A percentile compares a stretch with the other conserved stretches of the same genome.
Conservation (phyloP, 805 yeast species). For the Pichia gijzeniarum region DNA sequence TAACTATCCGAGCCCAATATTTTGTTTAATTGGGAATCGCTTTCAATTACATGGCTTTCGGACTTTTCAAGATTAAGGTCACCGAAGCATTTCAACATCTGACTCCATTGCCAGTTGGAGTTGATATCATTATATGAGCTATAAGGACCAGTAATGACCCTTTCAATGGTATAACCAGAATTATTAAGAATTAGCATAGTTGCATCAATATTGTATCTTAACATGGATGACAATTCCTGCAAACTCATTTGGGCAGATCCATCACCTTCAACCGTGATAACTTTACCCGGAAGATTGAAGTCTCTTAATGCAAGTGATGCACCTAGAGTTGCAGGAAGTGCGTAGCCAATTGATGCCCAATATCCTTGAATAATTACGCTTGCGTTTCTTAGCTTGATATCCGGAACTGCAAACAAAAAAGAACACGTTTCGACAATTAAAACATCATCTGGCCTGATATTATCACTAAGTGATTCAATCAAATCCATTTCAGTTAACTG, state of each 20-base stretch:
- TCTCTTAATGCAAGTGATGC: slow-evolving; percentile 40
- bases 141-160: slow-evolving; percentile 43
- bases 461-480: slow-evolving; percentile 30
- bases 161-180: slow-evolving; percentile 47
- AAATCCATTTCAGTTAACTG: slow-evolving; percentile 32
- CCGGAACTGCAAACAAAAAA: slow-evolving; percentile 38
- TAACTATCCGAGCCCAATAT: slow-evolving; percentile 30
- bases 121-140: slow-evolving; percentile 46
- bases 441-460: slow-evolving; percentile 34
- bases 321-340: slow-evolving; percentile 47
- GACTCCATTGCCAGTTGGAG: slow-evolving; percentile 58
- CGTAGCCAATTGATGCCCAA: slow-evolving; percentile 48
- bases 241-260: slow-evolving; percentile 51
- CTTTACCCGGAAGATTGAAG: slow-evolving; percentile 32
- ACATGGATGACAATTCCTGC: slow-evolving; percentile 40
- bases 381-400: slow-evolving; percentile 32
- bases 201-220: slow-evolving; percentile 37
- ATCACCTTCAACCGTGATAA: slow-evolving; percentile 45
- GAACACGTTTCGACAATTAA: slow-evolving; percentile 43
- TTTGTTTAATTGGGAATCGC: slow-evolving; percentile 31
- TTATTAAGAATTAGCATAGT: slow-evolving; percentile 41
- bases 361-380: slow-evolving; percentile 33
- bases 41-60: slow-evolving; percentile 30
- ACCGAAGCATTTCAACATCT: slow-evolving; percentile 62
- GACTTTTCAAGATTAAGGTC: slow-evolving; percentile 34